phyloP scores from a whole-genome alignment of 495 filamentous ascomycete genomes.

The Penicillium silybi region DNA sequence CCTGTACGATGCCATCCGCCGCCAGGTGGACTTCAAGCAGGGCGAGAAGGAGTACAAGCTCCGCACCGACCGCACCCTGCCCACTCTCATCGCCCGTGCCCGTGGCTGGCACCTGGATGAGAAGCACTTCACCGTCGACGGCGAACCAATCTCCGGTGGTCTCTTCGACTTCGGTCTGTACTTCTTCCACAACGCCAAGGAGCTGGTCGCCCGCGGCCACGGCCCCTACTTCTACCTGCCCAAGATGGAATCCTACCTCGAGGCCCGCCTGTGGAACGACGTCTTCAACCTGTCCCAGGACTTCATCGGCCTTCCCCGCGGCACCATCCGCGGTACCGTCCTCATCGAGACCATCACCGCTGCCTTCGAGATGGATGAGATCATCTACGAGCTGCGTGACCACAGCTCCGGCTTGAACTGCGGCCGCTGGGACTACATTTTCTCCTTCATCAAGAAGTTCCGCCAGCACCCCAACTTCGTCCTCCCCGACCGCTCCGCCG shows the following conservation, averaged over 20 bases:
- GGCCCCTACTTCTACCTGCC: conserved; percentile 99
- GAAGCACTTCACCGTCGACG: conserved; percentile 96
- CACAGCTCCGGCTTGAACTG: conserved; percentile 97
- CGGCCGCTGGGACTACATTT: conserved; percentile 99
- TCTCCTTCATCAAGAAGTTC: conserved; percentile 99
- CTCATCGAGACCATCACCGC: conserved; percentile 98
- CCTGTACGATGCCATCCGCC: conserved; percentile 93
- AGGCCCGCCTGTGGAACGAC: conserved; percentile 98
- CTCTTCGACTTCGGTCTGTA: conserved; percentile 99
- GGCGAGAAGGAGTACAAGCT: conserved; percentile 96
- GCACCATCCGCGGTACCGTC: conserved; percentile 93
- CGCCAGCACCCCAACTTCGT: conserved; percentile 89
- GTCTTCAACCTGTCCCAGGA: conserved; percentile 97
- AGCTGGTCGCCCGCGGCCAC: conserved; percentile 75
- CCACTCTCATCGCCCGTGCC: conserved; percentile 81
- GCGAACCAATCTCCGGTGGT: conserved; percentile 87
- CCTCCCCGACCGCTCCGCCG: conserved; percentile 82
- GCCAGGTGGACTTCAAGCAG: conserved; percentile 94
- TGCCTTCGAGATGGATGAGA: conserved; percentile 99
- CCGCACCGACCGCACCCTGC: conserved; percentile 74
- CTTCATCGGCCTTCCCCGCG: conserved; percentile 79
- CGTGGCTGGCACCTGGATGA: conserved; percentile 96
- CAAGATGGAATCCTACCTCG: conserved; percentile 98
- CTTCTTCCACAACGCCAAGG: conserved; percentile 97
- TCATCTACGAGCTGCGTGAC: conserved; percentile 98